phyloP scores from a whole-genome alignment of 1,284 basidiomycete genomes.

The Leccinum huronense region DNA sequence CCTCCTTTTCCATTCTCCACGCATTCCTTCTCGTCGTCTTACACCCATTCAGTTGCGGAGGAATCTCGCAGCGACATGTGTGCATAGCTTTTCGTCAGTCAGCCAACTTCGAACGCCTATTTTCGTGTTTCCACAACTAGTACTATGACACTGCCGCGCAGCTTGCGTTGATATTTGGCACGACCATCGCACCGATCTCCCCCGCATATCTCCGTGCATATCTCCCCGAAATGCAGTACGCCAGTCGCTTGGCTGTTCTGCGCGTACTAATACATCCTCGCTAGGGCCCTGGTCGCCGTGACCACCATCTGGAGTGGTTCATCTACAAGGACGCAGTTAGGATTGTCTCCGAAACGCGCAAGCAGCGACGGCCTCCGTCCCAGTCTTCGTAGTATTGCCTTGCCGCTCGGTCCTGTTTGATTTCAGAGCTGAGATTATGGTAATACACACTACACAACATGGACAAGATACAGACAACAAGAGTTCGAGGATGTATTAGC shows the following conservation, averaged over 20 bases:
- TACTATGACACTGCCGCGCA: constrained; percentile 88
- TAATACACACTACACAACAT: constrained; percentile 27
- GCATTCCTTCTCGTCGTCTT: neutral
- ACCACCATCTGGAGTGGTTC: constrained; percentile 94
- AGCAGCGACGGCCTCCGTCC: constrained; percentile 28
- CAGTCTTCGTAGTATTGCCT: constrained; percentile 16
- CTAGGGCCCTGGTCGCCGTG: constrained; percentile 78
- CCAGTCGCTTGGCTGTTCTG: neutral
- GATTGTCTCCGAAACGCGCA: constrained; percentile 44
- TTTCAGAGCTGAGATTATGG: constrained; percentile 13
- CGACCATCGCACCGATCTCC: constrained; percentile 82
- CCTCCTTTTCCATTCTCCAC: neutral
- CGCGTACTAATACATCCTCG: constrained; percentile 9
- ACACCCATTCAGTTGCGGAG: constrained; percentile 9
- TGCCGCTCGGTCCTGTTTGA: neutral
- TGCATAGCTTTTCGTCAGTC: neutral
- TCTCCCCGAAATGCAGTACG: constrained; percentile 66
- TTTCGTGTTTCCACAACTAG: constrained; percentile 40
- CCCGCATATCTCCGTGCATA: constrained; percentile 57
- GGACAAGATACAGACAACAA: constrained; percentile 27
- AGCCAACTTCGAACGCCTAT: no score
- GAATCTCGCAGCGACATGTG: constrained; percentile 16
- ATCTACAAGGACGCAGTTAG: constrained; percentile 69
- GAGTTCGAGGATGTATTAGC: neutral
- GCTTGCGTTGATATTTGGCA: constrained; percentile 84